Evolutionary conservation across 306 rosid species (phyloP), one percentile per base, ranked within the genome.

Genomic region (Vicia villosa): DNA sequence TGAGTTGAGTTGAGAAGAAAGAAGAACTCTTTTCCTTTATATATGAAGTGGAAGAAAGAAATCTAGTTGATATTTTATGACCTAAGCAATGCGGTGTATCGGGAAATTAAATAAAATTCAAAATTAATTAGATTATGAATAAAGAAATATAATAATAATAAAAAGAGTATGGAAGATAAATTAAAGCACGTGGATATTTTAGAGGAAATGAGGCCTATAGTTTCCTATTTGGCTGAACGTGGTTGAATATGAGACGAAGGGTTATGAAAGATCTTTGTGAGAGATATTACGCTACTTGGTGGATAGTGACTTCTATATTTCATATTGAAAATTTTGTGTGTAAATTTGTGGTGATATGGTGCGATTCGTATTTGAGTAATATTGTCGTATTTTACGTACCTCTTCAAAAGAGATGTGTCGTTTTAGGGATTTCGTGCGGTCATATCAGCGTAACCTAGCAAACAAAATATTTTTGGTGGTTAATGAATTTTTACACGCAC

Each of bases 101-200:
- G 40, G 51, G 11, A 55, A 55, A 36, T 30, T 46, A 59, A 61
- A 22, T 54, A 6, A 11, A 52, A 20, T 20, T 2, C 2, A 1
- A 16, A 47, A 16, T 16, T 17, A 5, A 50, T 50, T 50, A 17
- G 14, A 47, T 47, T 1, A n/a, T 4, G 6, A 45, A 43, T 12
- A 13, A n/a, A 45, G 19, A 1, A 6, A 2, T 11, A 41, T 38
- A n/a, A 45, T 45, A 17, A 51, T 20, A 52, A 56, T 26, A 63
- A 63, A 37, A 63, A 13, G 50, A 9, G 30, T 20, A 32, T 22
- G 14, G 8, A 36, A 10, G 49, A 58, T 14, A 74, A 71, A 74
- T 66, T 84, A 57, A 79, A 62, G 87, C 95, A 88, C 92, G 97
- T 91, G 97, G 85, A 83, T 80, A 77, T 83, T 79, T 75, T 49